These are phyloP conservation scores for Neopestalotiopsis sp. DNA, from an alignment of 2,329 filamentous ascomycete genomes.

Conservation along the genomic window DNA sequence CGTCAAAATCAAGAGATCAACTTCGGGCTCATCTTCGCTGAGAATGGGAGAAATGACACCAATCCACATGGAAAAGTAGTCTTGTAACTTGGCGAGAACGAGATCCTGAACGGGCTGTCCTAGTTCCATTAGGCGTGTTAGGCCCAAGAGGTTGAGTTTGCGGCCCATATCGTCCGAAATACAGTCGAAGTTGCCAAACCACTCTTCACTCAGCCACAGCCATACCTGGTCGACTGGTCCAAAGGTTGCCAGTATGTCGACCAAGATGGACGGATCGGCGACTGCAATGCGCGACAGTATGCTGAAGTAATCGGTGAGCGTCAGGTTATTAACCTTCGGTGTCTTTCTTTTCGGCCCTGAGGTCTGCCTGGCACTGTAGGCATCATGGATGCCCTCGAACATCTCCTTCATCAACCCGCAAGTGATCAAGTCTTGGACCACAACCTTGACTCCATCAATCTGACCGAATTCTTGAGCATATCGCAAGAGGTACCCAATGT, in stretches of 20 bases:
- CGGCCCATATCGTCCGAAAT: slow-evolving; percentile 69
- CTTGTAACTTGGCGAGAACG: slow-evolving; percentile 68
- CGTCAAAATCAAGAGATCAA: slow-evolving; percentile 57
- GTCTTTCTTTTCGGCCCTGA: slow-evolving; percentile 78
- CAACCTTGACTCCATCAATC: slow-evolving; percentile 61
- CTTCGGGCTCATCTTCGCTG: slow-evolving; percentile 52
- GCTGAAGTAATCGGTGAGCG: slow-evolving; percentile 84
- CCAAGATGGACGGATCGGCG: slow-evolving; percentile 72
- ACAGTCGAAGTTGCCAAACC: slow-evolving; percentile 72
- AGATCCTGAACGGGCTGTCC: slow-evolving; percentile 62
- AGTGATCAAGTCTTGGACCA: slow-evolving; percentile 69
- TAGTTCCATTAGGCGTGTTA: slow-evolving; percentile 74
- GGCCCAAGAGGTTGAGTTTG: slow-evolving; percentile 75
- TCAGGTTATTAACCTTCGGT: slow-evolving; percentile 72
- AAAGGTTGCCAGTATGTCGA: slow-evolving; percentile 57
- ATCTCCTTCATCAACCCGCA: slow-evolving; percentile 67
- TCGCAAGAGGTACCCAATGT: slow-evolving; percentile 69
- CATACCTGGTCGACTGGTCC: slow-evolving; percentile 56
- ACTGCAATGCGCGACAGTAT: slow-evolving; percentile 81
- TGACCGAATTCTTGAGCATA: slow-evolving; percentile 67
- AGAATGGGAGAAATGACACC: slow-evolving; percentile 70
- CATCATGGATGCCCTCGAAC: slow-evolving; percentile 68
- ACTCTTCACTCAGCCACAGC: slow-evolving; percentile 64
- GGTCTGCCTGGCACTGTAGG: slow-evolving; percentile 77
- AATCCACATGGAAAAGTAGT: slow-evolving; percentile 78